Base-by-base conservation (phyloP, 2,329 filamentous ascomycete genomes). In the Ascocoryne sarcoides region DNA sequence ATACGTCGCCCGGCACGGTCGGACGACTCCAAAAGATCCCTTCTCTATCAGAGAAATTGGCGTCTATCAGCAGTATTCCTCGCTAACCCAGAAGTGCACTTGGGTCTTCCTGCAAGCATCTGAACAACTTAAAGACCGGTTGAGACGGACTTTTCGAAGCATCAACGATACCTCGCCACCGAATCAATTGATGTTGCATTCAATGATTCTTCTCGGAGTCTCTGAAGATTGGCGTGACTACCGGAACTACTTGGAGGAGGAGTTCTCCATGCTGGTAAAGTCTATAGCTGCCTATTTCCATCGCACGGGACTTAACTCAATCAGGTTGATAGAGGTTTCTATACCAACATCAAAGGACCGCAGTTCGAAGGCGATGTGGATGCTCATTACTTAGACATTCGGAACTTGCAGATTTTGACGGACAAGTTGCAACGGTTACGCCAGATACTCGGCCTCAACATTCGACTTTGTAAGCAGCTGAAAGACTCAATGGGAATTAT, bases 231-330 rank as follows among this genome's bases (percentile, higher is more conserved):
- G 32, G 32, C 32, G 32, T 10, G 32, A 34, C 32, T 34, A 34
- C 19, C 32, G 16, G 12, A 18, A 10, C 7, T 34, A 34, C 32
- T 34, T 34, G 12, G 32, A 34, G 32, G 32, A 34, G 15, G 32
- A 34, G 32, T 34, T 34, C 32, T 34, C 32, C 32, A 34, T 34
- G 32, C 32, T 34, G 15, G 32, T 34, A 34, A 34, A 17, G n/a
- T 34, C 5, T 4, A 34, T 34, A 12, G 32, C 12, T 34, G 19
- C 19, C 32, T 34, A 16, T 34, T n/a, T 34, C 32, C 4, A 34
- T 10, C 15, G 32, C 15, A 18, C 32, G 19, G 12, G 14, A 18
- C 9, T 12, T 34, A 16, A 34, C 32, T 34, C 9, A 16, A 12
- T 4, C 32, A 34, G 32, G 32, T 18, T 34, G 32, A 34, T 34